Evolutionary conservation across 495 filamentous ascomycete species (phyloP), one percentile per base, ranked within the genome.

Genomic region (Thermothielavioides terrestris): DNA sequence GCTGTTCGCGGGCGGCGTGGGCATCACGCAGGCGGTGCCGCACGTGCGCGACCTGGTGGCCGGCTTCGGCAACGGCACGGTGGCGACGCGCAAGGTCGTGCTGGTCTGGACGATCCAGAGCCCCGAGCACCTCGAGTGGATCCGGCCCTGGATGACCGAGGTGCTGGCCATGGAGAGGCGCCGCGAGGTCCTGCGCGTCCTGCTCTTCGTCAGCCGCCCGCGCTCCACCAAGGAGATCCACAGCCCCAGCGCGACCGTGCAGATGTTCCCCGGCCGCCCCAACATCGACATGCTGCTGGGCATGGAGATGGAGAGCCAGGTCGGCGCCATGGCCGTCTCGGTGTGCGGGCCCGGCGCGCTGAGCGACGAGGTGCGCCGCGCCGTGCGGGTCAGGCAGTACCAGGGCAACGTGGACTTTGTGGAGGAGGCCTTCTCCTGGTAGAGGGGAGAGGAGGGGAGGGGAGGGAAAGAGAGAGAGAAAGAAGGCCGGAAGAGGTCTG

Each of bases 381-480:
- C 88, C 17, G 79, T 85, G 17, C 73, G 92, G 44, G 70, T 67
- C 30, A 74, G 78, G 56, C 80, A 86, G 41, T 74, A 79, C 42
- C 75, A 77, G 4, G 82, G 79, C 18, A 77, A 74, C 26, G 73
- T 97, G 15, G 89, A 96, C 64, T 96, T 97, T 67, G 75, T 90
- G 20, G 92, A 98, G 64, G 92, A 98, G 72, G 86, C 88, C 37
- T 98, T 98, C 69, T 91, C 85, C 12, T 91, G 85, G 85, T 87
- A 75, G 50, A 57, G 3, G 34, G 14, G 14, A 10, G 36, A 9
- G 28, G 14, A 28, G 27, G n/a, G n/a, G 42, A n/a, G 27, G 46
- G 6, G n/a, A 22, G 18, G 17, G 23, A 14, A 7, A 1, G 26
- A 21, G n/a, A 23, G 23, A 26, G 22, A 34, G 9, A 32, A 26